A percentile compares a stretch with the other conserved stretches of the same genome.
Evolutionary conservation across 2,329 filamentous ascomycete species (phyloP).

Genomic region (Fusarium verrucosum): DNA sequence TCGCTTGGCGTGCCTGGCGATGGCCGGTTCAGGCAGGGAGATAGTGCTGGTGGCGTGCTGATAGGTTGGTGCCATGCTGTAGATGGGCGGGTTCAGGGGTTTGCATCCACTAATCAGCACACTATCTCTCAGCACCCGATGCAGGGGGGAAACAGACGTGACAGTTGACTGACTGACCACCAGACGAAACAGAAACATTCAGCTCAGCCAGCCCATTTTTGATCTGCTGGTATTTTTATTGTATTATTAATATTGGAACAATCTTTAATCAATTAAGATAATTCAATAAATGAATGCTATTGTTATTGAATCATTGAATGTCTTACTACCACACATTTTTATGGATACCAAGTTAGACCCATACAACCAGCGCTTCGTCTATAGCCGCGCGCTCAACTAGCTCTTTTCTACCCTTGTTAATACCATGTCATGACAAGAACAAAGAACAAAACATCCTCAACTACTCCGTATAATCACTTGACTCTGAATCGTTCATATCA

Average conservation of each 20-base stretch:
- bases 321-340: neutral
- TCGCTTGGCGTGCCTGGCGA: conserved; percentile 20
- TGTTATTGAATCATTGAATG: neutral
- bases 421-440: conserved; percentile 4
- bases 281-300: conserved; percentile 1
- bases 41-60: neutral
- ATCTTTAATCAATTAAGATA: too few relatives aligned
- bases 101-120: conserved; percentile 3
- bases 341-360: neutral
- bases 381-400: conserved; percentile 19
- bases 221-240: neutral
- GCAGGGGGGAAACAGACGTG: too few relatives aligned
- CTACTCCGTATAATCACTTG: neutral
- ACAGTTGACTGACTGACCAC: conserved; percentile 10
- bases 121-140: conserved; percentile 15
- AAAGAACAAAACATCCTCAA: neutral
- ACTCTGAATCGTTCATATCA: neutral
- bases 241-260: too few relatives aligned
- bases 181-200: conserved; percentile 20
- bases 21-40: conserved; percentile 30
- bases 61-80: neutral
- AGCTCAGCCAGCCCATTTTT: neutral
- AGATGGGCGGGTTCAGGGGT: conserved; percentile 18
- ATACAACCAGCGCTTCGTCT: conserved; percentile 23
- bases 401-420: neutral